Base-by-base conservation (phyloP, 352 stramenopile species). In the Blastocystis sp. region DNA sequence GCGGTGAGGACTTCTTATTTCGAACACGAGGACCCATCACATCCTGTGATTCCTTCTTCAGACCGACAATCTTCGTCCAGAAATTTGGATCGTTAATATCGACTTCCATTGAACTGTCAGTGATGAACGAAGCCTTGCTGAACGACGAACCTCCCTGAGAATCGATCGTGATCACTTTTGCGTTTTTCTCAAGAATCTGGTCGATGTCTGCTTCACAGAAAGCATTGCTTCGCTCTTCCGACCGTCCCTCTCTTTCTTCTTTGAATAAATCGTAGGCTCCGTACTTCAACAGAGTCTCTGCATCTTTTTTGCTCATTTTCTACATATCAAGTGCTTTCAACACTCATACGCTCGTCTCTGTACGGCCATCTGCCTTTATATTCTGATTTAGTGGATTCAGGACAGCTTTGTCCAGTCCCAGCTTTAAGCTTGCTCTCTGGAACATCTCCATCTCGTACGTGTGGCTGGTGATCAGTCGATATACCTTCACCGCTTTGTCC, bases 191-290 rank as follows among this genome's bases (percentile, higher is more conserved):
- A 39, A 99, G 93, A 92, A 99, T 99, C 76, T 95, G 95, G 75
- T 99, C 96, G 91, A 99, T 99, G 81, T 98, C 97, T 91, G 98
- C 97, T 87, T 98, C 94, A 68, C 96, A 96, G 92, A 98, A 99
- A 34, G 95, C 93, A 91, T 98, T 98, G 69, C 94, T 96, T 3
- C 95, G 95, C 24, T 93, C 95, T 47, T 98, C 96, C 41, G 64
- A 76, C 93, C 93, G 78, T 34, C 93, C 94, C 41, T 97, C 93
- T 34, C 96, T 93, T 79, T 96, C 93, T 50, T 96, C 95, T 63
- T 95, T 95, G 68, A 98, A 97, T 90, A 97, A 96, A 79, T 97
- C 94, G 90, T 98, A 98, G 5, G 95, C 95, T 11, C 95, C 95
- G 87, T 96, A 93, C 90, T 97, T 98, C 3, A 98, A 92, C 63